Conservation (phyloP, 768 basidiomycete species). For the Pulveroboletus ravenelii region DNA sequence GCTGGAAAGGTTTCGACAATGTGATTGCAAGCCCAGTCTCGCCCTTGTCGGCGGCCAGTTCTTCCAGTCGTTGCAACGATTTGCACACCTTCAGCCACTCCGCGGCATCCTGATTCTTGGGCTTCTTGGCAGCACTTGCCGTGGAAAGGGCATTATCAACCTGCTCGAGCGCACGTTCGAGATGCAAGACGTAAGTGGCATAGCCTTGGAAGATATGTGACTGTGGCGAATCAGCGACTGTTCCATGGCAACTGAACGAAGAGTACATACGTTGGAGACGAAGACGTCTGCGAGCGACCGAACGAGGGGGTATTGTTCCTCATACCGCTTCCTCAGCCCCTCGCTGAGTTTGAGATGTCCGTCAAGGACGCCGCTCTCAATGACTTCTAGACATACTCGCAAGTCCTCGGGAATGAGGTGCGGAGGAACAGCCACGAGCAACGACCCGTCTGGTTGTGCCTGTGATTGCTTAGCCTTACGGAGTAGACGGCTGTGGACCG, state of each 20-base stretch:
- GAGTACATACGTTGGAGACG: conserved; percentile 73
- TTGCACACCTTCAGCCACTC: conserved; percentile 78
- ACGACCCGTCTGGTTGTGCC: conserved; percentile 42
- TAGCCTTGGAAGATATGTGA: conserved; percentile 93
- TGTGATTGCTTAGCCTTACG: conserved; percentile 68
- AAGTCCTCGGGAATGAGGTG: conserved; percentile 86
- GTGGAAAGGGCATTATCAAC: conserved; percentile 73
- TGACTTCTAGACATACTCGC: conserved; percentile 77
- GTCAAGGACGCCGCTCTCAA: conserved; percentile 80
- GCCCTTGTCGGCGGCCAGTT: conserved; percentile 74
- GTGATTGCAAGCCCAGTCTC: conserved; percentile 95
- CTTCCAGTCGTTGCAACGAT: conserved; percentile 72
- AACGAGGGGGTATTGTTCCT: conserved; percentile 93
- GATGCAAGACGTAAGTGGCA: conserved; percentile 88
- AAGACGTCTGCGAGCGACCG: conserved; percentile 95
- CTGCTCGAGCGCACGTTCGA: conserved; percentile 85
- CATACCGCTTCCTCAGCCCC: conserved; percentile 84
- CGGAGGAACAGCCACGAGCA: conserved; percentile 56
- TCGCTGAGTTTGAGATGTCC: conserved; percentile 86
- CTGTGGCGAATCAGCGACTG: conserved; percentile 39
- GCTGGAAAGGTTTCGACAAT: conserved; percentile 94
- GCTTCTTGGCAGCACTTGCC: conserved; percentile 62
- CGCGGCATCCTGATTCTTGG: conserved; percentile 75
- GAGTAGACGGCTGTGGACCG: conserved; percentile 44
- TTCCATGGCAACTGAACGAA: conserved; percentile 1